These are phyloP conservation scores for Melampsora abietis-canadensis DNA, from an alignment of 1,284 basidiomycete genomes.

Conservation along the genomic window DNA sequence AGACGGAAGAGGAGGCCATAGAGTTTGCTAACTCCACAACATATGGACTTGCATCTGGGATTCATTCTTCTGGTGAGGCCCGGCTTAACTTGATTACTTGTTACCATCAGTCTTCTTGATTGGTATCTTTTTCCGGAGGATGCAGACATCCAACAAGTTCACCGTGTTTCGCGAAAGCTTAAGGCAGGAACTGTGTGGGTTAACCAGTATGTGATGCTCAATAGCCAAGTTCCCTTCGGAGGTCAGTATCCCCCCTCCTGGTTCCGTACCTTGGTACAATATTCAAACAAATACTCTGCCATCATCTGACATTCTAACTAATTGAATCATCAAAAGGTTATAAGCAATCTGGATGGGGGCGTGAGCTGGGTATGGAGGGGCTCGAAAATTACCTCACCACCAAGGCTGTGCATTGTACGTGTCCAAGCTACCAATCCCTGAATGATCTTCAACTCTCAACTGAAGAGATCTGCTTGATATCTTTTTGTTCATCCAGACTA, in stretches of 20 bases:
- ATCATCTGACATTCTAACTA: constrained; percentile 10
- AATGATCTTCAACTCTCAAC: neutral
- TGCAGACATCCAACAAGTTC: constrained; percentile 34
- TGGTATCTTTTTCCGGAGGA: neutral
- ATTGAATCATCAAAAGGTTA: constrained; percentile 26
- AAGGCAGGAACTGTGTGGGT: constrained; percentile 48
- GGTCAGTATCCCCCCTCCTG: neutral
- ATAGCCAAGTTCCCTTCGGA: constrained; percentile 15
- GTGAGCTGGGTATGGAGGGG: constrained; percentile 43
- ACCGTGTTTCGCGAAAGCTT: constrained; percentile 45
- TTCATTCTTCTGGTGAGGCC: constrained; percentile 47
- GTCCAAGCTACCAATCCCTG: neutral
- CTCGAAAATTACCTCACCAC: constrained; percentile 43
- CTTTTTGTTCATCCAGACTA: neutral
- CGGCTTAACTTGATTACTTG: neutral
- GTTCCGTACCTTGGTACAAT: neutral
- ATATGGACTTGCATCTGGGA: constrained; percentile 47
- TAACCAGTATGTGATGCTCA: constrained; percentile 45
- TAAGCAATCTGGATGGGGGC: constrained; percentile 43
- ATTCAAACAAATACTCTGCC: neutral
- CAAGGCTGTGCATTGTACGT: constrained; percentile 40
- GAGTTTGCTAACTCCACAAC: constrained; percentile 46
- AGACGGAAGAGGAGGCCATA: constrained; percentile 47
- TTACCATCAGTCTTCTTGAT: neutral
- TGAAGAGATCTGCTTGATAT: neutral